Evolutionary conservation across 2,329 filamentous ascomycete species (phyloP), one percentile per base, ranked within the genome.

Genomic region (Scedosporium apiospermum): DNA sequence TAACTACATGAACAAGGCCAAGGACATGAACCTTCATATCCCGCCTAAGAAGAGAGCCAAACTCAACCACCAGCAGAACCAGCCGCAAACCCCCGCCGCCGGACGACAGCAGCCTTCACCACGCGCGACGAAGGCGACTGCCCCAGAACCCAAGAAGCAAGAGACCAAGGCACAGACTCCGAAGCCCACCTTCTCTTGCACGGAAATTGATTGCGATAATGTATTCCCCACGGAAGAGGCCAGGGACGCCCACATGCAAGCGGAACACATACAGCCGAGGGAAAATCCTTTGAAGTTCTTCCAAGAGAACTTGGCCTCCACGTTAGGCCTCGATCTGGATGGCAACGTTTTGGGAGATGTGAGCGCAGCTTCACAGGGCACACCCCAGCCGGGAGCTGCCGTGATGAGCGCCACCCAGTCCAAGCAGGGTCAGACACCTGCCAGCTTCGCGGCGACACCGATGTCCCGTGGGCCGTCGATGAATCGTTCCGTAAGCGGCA

Each of bases 21-120:
- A 79, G 60, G 72, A 86, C 38, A 82, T 83, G 42, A 81, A 82
- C 61, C 74, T 88, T 44, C 78, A 82, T 60, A 73, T 86, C 23
- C 85, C 85, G 4, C 75, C 80, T 4, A 86, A 87, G 72, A 85
- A 82, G 73, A 85, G 82, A 74, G 69, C 74, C 44, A 87, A 82
- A 75, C 77, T 77, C 1, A 75, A 72, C 16, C 68, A 71, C 42
- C 75, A 76, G 38, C 73, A 71, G 42, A 73, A 77, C 57, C 71
- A 76, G 4, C 73, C 73, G 2, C 74, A 75, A 63, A 75, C 71
- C 62, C 68, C 75, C 34, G 78, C 74, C 16, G 75, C 75, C 3
- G 51, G 51, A 18, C 51, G 51, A 27, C 82, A 82, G 69, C 74
- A 76, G 30, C 66, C 74, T 0, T 82, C 81, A 0, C 81, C 81